Evolutionary conservation across 148 eudicot species (phyloP), one percentile per base, ranked within the genome.

Genomic region (Linanthus parryae): DNA sequence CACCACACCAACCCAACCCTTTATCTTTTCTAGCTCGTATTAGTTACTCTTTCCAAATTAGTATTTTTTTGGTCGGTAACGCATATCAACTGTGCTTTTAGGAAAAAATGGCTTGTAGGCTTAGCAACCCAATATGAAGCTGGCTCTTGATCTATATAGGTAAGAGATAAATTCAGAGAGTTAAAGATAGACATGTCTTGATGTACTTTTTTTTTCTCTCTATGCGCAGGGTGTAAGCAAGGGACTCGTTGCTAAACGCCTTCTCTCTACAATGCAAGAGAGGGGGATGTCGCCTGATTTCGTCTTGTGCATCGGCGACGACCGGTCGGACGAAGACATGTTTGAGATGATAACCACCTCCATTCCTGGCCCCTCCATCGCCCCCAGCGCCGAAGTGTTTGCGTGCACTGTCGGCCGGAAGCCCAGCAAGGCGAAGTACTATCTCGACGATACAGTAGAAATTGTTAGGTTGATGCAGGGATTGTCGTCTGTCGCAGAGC

Each of bases 311-410:
- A 73, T 80, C n/a, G 86, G 86, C 34, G 86, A 80, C 10, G 86
- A 80, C 45, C 72, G 86, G 13, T 80, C 86, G 0, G 86, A 80
- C 29, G 86, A 80, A 54, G 86, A 80, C 58, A 80, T 80, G 86
- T 80, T 80, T 23, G 86, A 80, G 73, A 73, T 60, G 24, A 76
- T 80, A 16, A 57, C 40, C 5, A 70, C 73, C 46, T 70, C 73
- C 19, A 46, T 57, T n/a, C 63, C 58, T 15, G 71, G 69, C 17
- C 67, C 69, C 20, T 61, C 74, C 11, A 58, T 76, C 24, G 74
- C 82, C 22, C 66, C 79, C 0, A 56, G 21, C 10, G 82, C 86
- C 26, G 74, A 77, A 63, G 78, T 77, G n/a, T 77, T 77, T 55
- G 82, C 78, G 15, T 77, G 82, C 44, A 77, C 82, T 8, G 82